These are phyloP conservation scores for Collybiopsis confluens DNA, from an alignment of 768 basidiomycete genomes.

Conservation along the genomic window DNA sequence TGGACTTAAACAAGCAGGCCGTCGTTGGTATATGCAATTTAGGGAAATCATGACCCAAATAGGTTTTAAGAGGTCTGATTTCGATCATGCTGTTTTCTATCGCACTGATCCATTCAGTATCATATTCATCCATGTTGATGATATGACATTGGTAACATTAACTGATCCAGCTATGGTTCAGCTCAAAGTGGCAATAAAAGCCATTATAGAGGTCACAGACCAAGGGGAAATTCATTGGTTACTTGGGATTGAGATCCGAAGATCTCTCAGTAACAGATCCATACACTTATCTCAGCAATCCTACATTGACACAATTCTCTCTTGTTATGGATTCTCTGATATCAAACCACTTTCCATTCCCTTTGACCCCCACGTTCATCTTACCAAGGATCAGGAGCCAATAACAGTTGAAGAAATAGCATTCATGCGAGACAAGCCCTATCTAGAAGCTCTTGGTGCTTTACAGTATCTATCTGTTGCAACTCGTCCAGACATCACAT, in stretches of 20 bases:
- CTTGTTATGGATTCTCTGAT: constrained; percentile 17
- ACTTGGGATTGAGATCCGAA: constrained; percentile 26
- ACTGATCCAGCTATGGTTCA: too few species aligned
- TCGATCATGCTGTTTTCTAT: too few species aligned
- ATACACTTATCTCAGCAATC: constrained; percentile 25
- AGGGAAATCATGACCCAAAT: too few species aligned
- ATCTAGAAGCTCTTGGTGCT: constrained; percentile 19
- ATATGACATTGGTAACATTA: too few species aligned
- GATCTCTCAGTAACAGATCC: constrained; percentile 17
- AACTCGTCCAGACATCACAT: constrained; percentile 27
- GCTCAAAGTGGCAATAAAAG: too few species aligned
- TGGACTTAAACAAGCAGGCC: too few species aligned
- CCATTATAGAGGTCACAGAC: too few species aligned
- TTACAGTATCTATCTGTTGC: constrained; percentile 24
- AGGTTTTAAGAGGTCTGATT: too few species aligned
- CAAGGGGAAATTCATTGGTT: constrained; percentile 13
- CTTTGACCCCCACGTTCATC: constrained; percentile 16
- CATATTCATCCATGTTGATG: too few species aligned
- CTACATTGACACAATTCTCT: constrained; percentile 27
- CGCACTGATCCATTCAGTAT: too few species aligned
- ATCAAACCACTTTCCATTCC: constrained; percentile 19
- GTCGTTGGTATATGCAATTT: too few species aligned
- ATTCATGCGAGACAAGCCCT: constrained; percentile 18
- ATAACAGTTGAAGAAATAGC: background rate
- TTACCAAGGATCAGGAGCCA: constrained; percentile 8